Conservation (phyloP, 768 basidiomycete species). For the Lactifluus subvellereus region DNA sequence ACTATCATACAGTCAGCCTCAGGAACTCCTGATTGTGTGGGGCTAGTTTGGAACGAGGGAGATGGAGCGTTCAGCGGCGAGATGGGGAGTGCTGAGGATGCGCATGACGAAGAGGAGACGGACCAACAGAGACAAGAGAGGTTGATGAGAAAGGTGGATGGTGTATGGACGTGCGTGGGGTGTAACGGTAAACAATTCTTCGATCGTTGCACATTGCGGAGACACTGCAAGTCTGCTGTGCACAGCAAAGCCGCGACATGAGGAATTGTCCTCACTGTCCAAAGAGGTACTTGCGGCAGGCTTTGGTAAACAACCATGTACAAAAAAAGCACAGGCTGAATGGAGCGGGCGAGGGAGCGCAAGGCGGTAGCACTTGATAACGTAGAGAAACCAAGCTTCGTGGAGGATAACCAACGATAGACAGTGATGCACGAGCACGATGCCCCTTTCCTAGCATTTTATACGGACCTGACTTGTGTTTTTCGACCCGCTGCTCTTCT, state of each 20-base stretch:
- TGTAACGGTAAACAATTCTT: background rate
- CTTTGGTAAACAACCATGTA: background rate
- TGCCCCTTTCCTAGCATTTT: too few species aligned
- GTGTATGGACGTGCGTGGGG: background rate
- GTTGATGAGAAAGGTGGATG: background rate
- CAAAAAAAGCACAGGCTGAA: background rate
- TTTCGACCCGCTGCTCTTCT: too few species aligned
- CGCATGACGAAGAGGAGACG: background rate
- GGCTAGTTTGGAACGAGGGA: background rate
- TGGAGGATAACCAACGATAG: too few species aligned
- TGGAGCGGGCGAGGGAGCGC: background rate
- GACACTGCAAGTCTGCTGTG: background rate
- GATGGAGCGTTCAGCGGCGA: background rate
- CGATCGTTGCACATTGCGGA: background rate
- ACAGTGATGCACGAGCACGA: too few species aligned
- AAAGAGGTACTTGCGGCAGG: background rate
- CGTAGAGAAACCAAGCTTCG: too few species aligned
- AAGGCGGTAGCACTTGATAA: background rate
- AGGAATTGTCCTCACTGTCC: background rate
- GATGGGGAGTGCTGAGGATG: background rate
- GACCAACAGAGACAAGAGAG: background rate
- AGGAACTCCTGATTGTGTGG: background rate
- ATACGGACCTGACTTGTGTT: background rate
- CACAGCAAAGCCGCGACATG: background rate
- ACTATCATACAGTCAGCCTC: background rate